Percentiles rank a stretch among this genome's conserved stretches.
Conservation (phyloP, 2,329 filamentous ascomycete species). For the Parascedosporium putredinis region DNA sequence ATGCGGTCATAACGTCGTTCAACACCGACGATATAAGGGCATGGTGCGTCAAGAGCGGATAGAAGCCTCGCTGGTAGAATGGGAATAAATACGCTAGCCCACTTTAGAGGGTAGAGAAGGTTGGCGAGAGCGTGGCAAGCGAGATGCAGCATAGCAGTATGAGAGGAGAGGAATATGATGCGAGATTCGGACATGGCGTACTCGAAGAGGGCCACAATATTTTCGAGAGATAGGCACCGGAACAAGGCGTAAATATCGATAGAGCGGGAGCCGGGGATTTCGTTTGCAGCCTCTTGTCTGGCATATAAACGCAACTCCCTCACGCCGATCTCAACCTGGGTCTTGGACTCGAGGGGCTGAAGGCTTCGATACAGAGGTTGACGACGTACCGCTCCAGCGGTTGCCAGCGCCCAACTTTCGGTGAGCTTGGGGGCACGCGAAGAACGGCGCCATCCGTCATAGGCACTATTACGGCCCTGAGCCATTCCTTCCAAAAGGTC, state of each 20-base stretch:
- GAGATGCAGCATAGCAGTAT: slow-evolving; percentile 91
- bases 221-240: slow-evolving; percentile 77
- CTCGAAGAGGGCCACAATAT: slow-evolving; percentile 87
- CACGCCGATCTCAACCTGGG: slow-evolving; percentile 85
- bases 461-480: slow-evolving; percentile 83
- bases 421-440: slow-evolving; percentile 77
- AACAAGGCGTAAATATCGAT: slow-evolving; percentile 92
- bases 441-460: slow-evolving; percentile 85
- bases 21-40: slow-evolving; percentile 93
- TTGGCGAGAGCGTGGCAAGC: slow-evolving; percentile 80
- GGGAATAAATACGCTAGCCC: slow-evolving; percentile 91
- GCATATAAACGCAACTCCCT: slow-evolving; percentile 87
- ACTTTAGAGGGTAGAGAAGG: slow-evolving; percentile 81
- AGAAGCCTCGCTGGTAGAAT: slow-evolving; percentile 79
- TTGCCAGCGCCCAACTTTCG: slow-evolving; percentile 88
- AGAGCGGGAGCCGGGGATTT: slow-evolving; percentile 82
- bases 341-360: slow-evolving; percentile 90
- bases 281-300: slow-evolving; percentile 83
- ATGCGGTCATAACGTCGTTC: slow-evolving; percentile 82
- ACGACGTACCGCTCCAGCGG: slow-evolving; percentile 93
- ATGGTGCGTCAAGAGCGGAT: slow-evolving; percentile 86
- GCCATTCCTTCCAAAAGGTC: slow-evolving; percentile 97
- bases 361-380: slow-evolving; percentile 90
- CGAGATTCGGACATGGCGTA: slow-evolving; percentile 87
- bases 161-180: slow-evolving; percentile 91